Percentiles rank a stretch among this genome's conserved stretches.
Conservation (phyloP, 768 basidiomycete species). For the Panaeolus papilionaceus region DNA sequence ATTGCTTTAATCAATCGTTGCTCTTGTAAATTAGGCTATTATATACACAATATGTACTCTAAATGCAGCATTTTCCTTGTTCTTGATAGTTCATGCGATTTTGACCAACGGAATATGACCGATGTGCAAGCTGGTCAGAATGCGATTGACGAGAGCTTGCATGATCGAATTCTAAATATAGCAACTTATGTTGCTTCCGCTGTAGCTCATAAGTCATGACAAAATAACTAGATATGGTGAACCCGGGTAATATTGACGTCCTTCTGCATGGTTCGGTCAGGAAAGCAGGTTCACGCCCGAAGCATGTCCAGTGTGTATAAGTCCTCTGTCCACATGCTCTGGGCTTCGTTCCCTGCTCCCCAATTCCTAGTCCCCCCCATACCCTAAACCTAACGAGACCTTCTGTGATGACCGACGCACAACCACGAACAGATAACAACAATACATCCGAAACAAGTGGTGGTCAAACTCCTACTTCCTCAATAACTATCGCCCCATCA, state of each 20-base stretch:
- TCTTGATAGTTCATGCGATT: background rate
- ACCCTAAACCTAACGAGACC: background rate
- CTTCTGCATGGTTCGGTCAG: background rate
- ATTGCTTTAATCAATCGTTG: background rate
- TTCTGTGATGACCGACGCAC: background rate
- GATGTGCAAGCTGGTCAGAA: background rate
- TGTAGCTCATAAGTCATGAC: background rate
- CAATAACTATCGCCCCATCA: background rate
- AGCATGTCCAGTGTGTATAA: background rate
- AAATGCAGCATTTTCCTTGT: background rate
- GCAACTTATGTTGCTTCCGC: background rate
- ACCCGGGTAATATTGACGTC: background rate
- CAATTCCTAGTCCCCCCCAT: background rate
- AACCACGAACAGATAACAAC: background rate
- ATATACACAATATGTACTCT: slow-evolving; percentile 1
- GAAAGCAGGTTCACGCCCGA: background rate
- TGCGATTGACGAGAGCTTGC: background rate
- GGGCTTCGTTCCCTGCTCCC: background rate
- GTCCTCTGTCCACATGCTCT: background rate
- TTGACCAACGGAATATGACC: background rate
- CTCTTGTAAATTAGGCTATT: slow-evolving; percentile 1
- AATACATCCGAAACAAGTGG: background rate
- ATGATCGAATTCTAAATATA: background rate
- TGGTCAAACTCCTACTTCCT: background rate
- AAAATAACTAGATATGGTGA: background rate